A percentile compares a stretch with the other conserved stretches of the same genome.
Conservation (phyloP, 352 stramenopile genomes). For the Pythium rishiriense region DNA sequence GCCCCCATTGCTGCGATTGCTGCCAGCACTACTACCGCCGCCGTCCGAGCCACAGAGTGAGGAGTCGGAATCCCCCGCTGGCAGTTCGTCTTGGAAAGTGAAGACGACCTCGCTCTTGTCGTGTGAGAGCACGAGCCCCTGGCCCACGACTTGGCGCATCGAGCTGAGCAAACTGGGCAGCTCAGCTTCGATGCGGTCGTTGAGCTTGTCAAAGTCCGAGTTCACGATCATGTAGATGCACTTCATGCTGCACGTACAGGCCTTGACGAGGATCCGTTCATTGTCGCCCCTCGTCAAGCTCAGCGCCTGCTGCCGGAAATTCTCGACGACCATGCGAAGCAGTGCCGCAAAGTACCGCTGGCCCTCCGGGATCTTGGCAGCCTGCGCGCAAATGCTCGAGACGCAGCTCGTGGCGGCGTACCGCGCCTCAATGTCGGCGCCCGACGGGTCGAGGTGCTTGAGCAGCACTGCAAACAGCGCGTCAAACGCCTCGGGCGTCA, state of each 20-base stretch:
- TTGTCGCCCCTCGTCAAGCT: conserved; percentile 63
- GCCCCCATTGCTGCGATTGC: conserved; percentile 19
- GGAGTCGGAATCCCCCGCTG: conserved; percentile 69
- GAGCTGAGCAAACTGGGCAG: conserved; percentile 69
- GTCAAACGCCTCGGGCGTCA: conserved; percentile 52
- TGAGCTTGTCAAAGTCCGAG: conserved; percentile 59
- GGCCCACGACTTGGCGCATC: conserved; percentile 81
- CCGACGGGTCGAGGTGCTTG: conserved; percentile 73
- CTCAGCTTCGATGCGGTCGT: conserved; percentile 54
- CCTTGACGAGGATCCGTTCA: conserved; percentile 80
- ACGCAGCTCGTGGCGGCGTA: conserved; percentile 87
- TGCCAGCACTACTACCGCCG: conserved; percentile 29
- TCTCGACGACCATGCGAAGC: conserved; percentile 83
- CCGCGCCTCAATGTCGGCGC: conserved; percentile 80
- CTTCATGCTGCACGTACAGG: conserved; percentile 86
- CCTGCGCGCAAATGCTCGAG: conserved; percentile 73
- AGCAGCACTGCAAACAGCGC: conserved; percentile 67
- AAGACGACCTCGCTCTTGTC: conserved; percentile 60
- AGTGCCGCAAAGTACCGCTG: conserved; percentile 71
- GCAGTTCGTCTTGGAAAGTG: conserved; percentile 54
- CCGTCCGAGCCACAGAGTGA: conserved; percentile 68
- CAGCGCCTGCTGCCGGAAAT: conserved; percentile 77
- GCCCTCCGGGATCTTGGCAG: conserved; percentile 66
- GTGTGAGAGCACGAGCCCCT: conserved; percentile 52
- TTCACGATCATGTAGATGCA: conserved; percentile 85